A percentile compares a stretch with the other conserved stretches of the same genome.
phyloP scores from a whole-genome alignment of 2,329 filamentous ascomycete genomes.

The Fusarium paranaense region DNA sequence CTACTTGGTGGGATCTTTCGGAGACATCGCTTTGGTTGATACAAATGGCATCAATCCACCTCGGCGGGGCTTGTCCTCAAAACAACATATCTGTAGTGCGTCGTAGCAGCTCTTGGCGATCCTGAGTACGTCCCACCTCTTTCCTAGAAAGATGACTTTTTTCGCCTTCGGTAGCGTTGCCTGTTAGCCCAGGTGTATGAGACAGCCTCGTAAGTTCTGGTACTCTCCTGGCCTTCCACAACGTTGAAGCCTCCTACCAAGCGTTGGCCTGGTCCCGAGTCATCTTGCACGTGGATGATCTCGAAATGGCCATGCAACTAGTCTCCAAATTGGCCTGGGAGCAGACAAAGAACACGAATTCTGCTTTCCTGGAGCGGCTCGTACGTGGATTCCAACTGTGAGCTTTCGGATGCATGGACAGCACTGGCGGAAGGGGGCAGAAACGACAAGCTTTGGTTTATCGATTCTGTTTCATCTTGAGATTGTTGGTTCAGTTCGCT shows the following conservation, averaged over 20 bases:
- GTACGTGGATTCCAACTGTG: not conserved
- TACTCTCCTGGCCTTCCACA: too few relatives aligned
- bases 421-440: not conserved
- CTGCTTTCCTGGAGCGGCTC: not conserved
- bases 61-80: too few relatives aligned
- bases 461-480: not conserved
- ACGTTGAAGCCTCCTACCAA: not conserved
- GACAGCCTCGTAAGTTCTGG: too few relatives aligned
- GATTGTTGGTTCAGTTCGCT: not conserved
- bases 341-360: not conserved
- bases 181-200: too few relatives aligned
- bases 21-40: too few relatives aligned
- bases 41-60: too few relatives aligned
- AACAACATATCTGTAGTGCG: too few relatives aligned
- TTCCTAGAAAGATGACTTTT: too few relatives aligned
- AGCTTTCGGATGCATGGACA: not conserved
- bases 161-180: too few relatives aligned
- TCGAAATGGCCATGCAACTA: not conserved
- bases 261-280: not conserved
- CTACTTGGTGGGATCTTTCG: too few relatives aligned
- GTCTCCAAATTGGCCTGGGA: not conserved
- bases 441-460: not conserved
- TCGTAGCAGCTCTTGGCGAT: too few relatives aligned
- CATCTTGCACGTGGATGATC: not conserved
- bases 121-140: too few relatives aligned